phyloP scores from a whole-genome alignment of 106 monocot species.

The Acorus gramineus region DNA sequence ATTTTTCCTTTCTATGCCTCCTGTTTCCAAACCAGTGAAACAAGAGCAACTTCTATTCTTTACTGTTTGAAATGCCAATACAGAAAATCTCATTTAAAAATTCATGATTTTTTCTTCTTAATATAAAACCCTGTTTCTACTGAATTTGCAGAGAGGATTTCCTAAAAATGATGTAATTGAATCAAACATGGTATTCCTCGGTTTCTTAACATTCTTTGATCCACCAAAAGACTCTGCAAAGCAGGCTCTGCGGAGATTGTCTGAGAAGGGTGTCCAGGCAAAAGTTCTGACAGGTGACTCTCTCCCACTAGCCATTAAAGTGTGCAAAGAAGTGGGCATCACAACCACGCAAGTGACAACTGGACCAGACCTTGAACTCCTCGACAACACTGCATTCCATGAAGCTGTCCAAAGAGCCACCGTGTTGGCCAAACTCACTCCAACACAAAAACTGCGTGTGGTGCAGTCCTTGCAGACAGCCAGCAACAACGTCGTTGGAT shows the following conservation, averaged over 20 bases:
- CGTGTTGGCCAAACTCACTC: constrained; percentile 25
- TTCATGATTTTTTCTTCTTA: neutral
- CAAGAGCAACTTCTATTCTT: neutral
- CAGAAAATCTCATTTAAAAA: neutral
- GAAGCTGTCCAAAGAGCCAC: constrained; percentile 22
- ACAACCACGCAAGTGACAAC: constrained; percentile 21
- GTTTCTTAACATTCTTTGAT: constrained; percentile 29
- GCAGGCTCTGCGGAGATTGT: constrained; percentile 22
- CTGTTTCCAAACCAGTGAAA: neutral
- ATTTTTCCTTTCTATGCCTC: neutral
- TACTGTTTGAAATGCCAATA: neutral
- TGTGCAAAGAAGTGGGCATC: constrained; percentile 36
- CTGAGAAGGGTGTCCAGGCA: constrained; percentile 14
- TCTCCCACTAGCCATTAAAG: constrained; percentile 16
- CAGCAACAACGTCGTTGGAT: constrained; percentile 37
- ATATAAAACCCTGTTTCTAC: neutral
- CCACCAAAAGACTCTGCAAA: constrained; percentile 41
- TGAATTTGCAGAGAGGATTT: constrained; percentile 8
- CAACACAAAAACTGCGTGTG: constrained; percentile 26
- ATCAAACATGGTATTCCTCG: constrained; percentile 28
- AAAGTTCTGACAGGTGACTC: constrained; percentile 39
- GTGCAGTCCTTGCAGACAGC: constrained; percentile 28
- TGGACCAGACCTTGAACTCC: constrained; percentile 32
- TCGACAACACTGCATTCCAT: constrained; percentile 22
- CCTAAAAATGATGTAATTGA: constrained; percentile 4